A percentile compares a stretch with the other conserved stretches of the same genome.
These are phyloP conservation scores for Juncus effusus DNA, from an alignment of 176 grass and related monocot species.

Conservation along the genomic window DNA sequence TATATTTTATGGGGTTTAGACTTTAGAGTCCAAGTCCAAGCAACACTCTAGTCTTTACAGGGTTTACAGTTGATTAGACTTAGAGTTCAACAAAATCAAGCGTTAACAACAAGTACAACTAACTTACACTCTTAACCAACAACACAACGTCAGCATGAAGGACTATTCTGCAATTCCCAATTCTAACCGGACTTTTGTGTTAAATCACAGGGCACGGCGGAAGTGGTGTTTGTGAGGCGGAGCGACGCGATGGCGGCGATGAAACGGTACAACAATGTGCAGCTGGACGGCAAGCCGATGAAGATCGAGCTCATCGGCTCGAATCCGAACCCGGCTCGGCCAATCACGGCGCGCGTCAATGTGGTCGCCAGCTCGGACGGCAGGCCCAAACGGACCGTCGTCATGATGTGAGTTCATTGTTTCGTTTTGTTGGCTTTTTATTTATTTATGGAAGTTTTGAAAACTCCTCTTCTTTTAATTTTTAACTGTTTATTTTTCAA, in stretches of 20 bases:
- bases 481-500: too few species aligned
- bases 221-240: conserved; percentile 79
- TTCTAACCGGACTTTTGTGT: conserved; percentile 14
- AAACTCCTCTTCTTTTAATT: too few species aligned
- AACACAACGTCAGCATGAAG: too few species aligned
- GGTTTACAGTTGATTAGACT: too few species aligned
- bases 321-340: conserved; percentile 36
- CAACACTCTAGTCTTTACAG: too few species aligned
- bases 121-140: too few species aligned
- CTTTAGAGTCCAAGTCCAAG: too few species aligned
- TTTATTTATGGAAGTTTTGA: too few species aligned
- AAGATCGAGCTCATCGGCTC: conserved; percentile 87
- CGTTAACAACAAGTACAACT: too few species aligned
- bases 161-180: background rate
- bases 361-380: conserved; percentile 51
- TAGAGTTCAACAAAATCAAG: too few species aligned
- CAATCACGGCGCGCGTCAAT: conserved; percentile 46
- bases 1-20: too few species aligned
- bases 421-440: too few species aligned
- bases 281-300: conserved; percentile 90
- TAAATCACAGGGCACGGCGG: conserved; percentile 78
- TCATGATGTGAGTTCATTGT: conserved; percentile 61
- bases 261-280: conserved; percentile 91
- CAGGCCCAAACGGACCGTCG: conserved; percentile 75
- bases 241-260: conserved; percentile 74